A percentile compares a stretch with the other conserved stretches of the same genome.
Conservation (phyloP, 2,329 filamentous ascomycete genomes). For the Trichoderma sp. region DNA sequence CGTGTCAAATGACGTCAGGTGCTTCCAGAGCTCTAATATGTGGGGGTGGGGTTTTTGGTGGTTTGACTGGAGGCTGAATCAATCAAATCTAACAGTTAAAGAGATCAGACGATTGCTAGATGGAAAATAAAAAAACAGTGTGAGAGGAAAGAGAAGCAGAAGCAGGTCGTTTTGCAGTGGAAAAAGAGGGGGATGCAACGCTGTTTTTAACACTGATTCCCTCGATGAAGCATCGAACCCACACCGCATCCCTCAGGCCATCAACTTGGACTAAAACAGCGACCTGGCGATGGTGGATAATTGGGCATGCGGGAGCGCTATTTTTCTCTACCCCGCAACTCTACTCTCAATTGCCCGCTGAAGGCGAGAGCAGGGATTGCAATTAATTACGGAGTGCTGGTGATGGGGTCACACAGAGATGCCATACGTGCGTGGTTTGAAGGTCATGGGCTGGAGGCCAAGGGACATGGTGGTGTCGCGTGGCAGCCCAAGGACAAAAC, state of each 20-base stretch:
- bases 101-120: background rate
- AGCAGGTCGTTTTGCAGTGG: background rate
- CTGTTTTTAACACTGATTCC: conserved; percentile 8
- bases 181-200: conserved; percentile 6
- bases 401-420: conserved; percentile 3
- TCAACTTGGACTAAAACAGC: background rate
- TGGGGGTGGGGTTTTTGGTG: conserved; percentile 10
- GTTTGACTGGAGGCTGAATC: background rate
- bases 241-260: conserved; percentile 6
- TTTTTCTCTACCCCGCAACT: conserved; percentile 17
- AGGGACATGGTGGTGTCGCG: background rate
- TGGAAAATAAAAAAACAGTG: background rate
- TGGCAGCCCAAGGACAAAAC: background rate
- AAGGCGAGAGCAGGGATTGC: conserved; percentile 4
- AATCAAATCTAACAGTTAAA: background rate
- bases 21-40: background rate
- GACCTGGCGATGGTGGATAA: conserved; percentile 18
- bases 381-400: conserved; percentile 1
- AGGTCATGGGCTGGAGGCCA: background rate
- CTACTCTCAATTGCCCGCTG: background rate
- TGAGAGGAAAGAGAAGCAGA: background rate
- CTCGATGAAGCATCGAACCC: conserved; percentile 2
- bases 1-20: conserved; percentile 19
- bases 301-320: conserved; percentile 16
- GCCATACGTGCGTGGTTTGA: conserved; percentile 5